Base-by-base conservation (phyloP, 176 grass and related monocot genomes). In the Phyllostachys edulis region DNA sequence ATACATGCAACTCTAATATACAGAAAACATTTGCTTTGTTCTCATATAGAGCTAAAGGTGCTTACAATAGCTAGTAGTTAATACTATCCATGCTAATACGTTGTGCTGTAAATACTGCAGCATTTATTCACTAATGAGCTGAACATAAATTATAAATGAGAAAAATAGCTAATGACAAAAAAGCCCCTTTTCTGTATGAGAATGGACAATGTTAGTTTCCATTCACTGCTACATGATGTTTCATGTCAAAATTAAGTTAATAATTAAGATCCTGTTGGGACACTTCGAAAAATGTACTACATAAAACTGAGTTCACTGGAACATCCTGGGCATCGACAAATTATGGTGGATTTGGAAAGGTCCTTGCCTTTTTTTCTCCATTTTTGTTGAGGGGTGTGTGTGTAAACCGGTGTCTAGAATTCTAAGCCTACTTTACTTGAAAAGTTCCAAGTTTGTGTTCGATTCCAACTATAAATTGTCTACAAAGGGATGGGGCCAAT, bases 11-110 rank as follows among this genome's bases (percentile, higher is more conserved):
- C 46, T 49, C 49, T 70, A 42, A 36, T 41, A 57, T 7, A 59
- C 18, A 76, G 5, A 52, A 34, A 51, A 78, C 45, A 76, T 68
- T 77, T 77, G 9, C 12, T 52, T 42, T 84, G 45, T 66, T 84
- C 71, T 39, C 70, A 37, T 59, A 45, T 34, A 41, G 5, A 45
- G 34, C 39, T 59, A 74, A 75, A 50, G 34, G 34, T 84, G 64
- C n/a, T 24, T 81, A 38, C 26, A 23, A 51, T 60, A 36, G 63
- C 63, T 69, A 34, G 15, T 83, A 51, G 14, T 39, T 17, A 10
- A 60, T 37, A 75, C 6, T 50, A 2, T 64, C 57, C 6, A 1
- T 59, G 4, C 42, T 46, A 6, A 47, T 72, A 9, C 72, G 18
- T 39, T 39, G 46, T 49, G 46, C 18, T 72, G 6, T 44, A 51